Base-by-base conservation (phyloP, 768 basidiomycete genomes). In the Russula emetica region DNA sequence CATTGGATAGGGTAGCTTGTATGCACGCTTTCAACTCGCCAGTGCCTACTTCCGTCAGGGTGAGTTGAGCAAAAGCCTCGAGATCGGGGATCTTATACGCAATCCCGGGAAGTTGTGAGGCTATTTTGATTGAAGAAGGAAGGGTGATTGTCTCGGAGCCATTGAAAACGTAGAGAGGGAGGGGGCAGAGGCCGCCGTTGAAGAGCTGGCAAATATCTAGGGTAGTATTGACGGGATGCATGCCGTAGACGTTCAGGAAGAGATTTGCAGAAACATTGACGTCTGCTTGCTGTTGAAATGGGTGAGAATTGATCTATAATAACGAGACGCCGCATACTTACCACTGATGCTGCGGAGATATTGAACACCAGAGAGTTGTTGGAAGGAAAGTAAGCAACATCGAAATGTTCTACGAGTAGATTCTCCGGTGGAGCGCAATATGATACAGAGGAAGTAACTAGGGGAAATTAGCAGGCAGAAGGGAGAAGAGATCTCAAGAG, bases 1-100 rank as follows among this genome's bases (percentile, higher is more conserved):
- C 95, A 72, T 99, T 99, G 20, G 92, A 87, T 13, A 98, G 78
- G 2, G 94, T 95, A 20, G 94, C 85, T 74, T 95, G 93, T 9
- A 99, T 82, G 70, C 96, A 99, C 0, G 94, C 92, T 58, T 87
- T 91, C 66, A 91, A 79, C 9, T 83, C 73, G 54, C 88, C 86
- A 6, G 91, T 90, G 55, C 78, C 76, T 36, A 85, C 81, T 66
- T 91, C 84, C 2, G 78, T 82, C 45, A 96, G 80, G 6, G 85
- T 82, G 59, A 98, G 76, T 69, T 93, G 89, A 0, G 86, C 94
- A 70, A 84, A 94, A 20, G 90, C 94, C 72, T 98, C 94, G 6
- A 98, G 80, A 74, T 99, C 91, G 5, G 96, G 96, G 42, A 99
- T 88, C 47, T 79, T 76, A 74, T 86, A 99, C 0, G 91, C 93